Evolutionary conservation across 2,329 filamentous ascomycete genomes (phyloP).

Genomic region (Fusarium neocosmosporiellum): DNA sequence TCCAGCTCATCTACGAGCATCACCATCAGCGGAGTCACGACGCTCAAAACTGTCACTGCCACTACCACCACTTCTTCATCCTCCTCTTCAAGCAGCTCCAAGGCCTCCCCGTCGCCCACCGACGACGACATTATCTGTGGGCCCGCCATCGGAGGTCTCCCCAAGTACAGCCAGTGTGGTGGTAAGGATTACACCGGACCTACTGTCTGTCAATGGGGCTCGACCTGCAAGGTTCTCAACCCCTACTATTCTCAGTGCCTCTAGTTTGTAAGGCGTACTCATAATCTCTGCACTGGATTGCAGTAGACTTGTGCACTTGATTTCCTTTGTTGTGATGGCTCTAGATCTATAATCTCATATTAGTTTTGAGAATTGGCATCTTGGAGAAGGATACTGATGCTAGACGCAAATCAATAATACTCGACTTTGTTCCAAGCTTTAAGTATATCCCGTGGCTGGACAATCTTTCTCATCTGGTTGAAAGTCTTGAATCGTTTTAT

Average conservation of each 20-base stretch:
- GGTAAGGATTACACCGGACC: conserved; percentile 12
- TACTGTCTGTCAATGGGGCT: conserved; percentile 28
- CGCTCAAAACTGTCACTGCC: conserved; percentile 23
- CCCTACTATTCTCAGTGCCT: conserved; percentile 36
- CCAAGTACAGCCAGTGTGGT: conserved; percentile 39
- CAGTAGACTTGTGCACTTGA: not conserved
- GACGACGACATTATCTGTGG: conserved; percentile 32
- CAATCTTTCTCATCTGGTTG: too few species aligned
- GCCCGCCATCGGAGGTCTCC: conserved; percentile 27
- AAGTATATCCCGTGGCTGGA: too few species aligned
- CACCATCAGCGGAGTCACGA: conserved; percentile 3
- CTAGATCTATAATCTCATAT: not conserved
- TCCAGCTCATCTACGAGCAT: not conserved
- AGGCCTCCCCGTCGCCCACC: not conserved
- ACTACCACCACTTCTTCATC: not conserved
- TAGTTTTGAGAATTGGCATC: not conserved
- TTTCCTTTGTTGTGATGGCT: not conserved
- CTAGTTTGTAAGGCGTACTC: conserved; percentile 2
- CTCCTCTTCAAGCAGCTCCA: not conserved
- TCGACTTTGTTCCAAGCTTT: not conserved
- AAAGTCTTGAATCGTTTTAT: too few species aligned
- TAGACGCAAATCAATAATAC: not conserved
- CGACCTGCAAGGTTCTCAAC: conserved; percentile 25
- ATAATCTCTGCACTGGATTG: not conserved
- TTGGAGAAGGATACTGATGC: not conserved